Conservation (phyloP, 2,329 filamentous ascomycete genomes). For the Exophiala sideris region DNA sequence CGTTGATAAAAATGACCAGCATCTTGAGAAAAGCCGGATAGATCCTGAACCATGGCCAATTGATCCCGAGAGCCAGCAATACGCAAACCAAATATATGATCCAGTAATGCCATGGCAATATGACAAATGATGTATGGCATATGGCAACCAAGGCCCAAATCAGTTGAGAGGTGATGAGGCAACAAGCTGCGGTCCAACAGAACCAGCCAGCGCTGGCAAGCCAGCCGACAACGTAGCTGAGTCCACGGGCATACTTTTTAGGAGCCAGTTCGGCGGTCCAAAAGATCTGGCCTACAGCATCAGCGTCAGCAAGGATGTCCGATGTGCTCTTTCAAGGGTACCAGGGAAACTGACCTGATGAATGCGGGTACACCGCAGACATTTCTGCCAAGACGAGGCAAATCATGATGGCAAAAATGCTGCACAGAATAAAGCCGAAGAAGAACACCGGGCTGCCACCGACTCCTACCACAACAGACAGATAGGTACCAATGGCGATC, state of each 20-base stretch:
- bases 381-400: conserved; percentile 35
- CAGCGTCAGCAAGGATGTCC: too few species aligned
- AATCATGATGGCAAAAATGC: background rate
- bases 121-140: background rate
- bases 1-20: conserved; percentile 17
- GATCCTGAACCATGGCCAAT: conserved; percentile 14
- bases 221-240: background rate
- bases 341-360: conserved; percentile 19
- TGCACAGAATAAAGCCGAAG: conserved; percentile 15
- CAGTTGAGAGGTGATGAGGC: background rate
- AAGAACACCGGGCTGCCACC: conserved; percentile 18
- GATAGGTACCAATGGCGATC: conserved; percentile 16
- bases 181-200: background rate
- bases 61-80: conserved; percentile 5
- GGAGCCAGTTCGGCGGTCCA: background rate
- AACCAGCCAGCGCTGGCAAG: background rate
- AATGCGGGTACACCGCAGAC: conserved; percentile 49
- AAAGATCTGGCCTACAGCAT: background rate
- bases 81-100: conserved; percentile 21
- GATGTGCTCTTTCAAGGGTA: too few species aligned
- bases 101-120: conserved; percentile 25
- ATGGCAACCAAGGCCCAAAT: background rate
- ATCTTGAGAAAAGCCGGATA: conserved; percentile 10
- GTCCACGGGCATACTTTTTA: background rate
- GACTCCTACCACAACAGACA: conserved; percentile 11